Evolutionary conservation across 352 stramenopile genomes (phyloP), one percentile per base, ranked within the genome.

Genomic region (Aphanomyces euteiches): DNA sequence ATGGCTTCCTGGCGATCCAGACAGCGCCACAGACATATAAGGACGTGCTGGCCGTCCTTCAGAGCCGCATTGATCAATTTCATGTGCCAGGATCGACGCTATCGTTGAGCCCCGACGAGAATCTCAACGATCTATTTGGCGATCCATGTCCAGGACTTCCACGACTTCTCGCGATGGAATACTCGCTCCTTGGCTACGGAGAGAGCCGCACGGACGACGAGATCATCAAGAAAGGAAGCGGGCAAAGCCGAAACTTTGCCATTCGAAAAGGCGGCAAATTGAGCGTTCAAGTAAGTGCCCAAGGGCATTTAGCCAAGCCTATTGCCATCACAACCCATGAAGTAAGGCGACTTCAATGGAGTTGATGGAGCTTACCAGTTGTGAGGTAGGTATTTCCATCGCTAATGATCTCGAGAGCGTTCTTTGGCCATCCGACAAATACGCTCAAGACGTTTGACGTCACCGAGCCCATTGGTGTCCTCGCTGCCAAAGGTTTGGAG

Each of bases 401-500:
- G 37, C 36, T 70, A 1, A 7, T 59, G 21, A 57, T 70, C 12
- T 19, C 50, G 6, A 19, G 64, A 19, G 64, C 64, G n/a, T 70
- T 60, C 37, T 70, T 70, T 70, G 64, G 64, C 6, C 64, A 70
- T 50, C 64, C 64, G 7, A 70, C 64, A 19, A 70, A 70, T n/a
- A 45, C 47, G 5, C 54, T 70, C 48, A 70, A 70, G 39, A 70
- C 64, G 1, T 70, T 54, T 50, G 64, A 70, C 39, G 39, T 70
- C 10, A 70, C 64, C 2, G 64, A 70, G 7, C n/a, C 40, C 13
- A 17, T 70, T 19, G 64, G 34, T 7, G 39, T 54, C 13, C 28
- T 69, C 4, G 61, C 61, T 15, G 61, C 38, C 19, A 70, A 70
- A 63, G 54, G 64, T 70, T 61, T 17, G 28, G 28, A 15, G n/a